Conservation (phyloP, 176 grass and related monocot genomes). For the Raddia distichophylla region DNA sequence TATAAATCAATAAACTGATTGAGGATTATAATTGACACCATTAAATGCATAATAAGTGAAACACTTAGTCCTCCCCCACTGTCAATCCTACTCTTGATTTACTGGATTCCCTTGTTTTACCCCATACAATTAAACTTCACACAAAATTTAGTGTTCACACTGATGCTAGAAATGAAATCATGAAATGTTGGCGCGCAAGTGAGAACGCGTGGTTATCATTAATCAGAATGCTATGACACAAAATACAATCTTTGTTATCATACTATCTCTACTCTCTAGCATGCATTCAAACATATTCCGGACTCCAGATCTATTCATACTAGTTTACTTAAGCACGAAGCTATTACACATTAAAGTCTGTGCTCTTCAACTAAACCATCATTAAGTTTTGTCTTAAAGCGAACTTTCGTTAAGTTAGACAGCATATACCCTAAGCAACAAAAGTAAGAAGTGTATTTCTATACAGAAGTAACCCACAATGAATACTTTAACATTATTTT, state of each 20-base stretch:
- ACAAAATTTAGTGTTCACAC: neutral
- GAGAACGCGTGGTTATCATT: neutral
- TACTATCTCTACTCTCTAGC: neutral
- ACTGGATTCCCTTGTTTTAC: neutral
- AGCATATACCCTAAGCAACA: neutral
- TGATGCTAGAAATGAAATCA: neutral
- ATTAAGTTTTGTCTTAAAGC: neutral
- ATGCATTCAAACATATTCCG: neutral
- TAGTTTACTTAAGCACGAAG: slow-evolving; percentile 19
- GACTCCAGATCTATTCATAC: neutral
- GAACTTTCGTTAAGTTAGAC: neutral
- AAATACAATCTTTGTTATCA: slow-evolving; percentile 9
- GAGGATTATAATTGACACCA: neutral
- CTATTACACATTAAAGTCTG: neutral
- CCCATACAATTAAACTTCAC: slow-evolving; percentile 9
- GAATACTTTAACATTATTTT: neutral
- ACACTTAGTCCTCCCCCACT: neutral
- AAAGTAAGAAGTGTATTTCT: slow-evolving; percentile 23
- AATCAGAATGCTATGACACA: neutral
- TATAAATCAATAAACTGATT: neutral
- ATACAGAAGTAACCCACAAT: slow-evolving; percentile 1
- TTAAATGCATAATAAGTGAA: slow-evolving; percentile 28
- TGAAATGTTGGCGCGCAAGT: neutral
- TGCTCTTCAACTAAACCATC: neutral
- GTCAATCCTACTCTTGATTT: slow-evolving; percentile 2